Conservation (phyloP, 2,329 filamentous ascomycete genomes). For the Trichophyton simii region DNA sequence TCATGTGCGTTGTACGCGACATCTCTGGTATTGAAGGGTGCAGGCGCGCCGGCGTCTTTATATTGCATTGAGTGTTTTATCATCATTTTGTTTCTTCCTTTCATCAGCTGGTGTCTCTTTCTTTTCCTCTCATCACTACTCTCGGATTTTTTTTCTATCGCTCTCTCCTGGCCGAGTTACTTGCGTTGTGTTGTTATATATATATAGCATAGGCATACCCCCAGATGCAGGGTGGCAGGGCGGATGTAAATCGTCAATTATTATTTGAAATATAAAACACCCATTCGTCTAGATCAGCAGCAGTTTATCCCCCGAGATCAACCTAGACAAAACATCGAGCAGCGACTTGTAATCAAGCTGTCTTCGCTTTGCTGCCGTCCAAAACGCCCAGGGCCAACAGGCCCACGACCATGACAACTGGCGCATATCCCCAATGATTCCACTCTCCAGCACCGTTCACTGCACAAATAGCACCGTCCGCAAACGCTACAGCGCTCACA, state of each 20-base stretch:
- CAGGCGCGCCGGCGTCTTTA: background rate
- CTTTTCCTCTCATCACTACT: background rate
- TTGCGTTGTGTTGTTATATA: background rate
- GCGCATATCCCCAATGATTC: slow-evolving; percentile 41
- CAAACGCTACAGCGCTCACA: slow-evolving; percentile 31
- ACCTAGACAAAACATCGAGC: background rate
- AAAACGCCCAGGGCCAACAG: slow-evolving; percentile 9
- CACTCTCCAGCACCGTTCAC: slow-evolving; percentile 32
- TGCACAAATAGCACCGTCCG: slow-evolving; percentile 36
- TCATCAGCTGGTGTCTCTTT: background rate
- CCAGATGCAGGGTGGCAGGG: background rate
- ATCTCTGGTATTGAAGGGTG: background rate
- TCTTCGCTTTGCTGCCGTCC: background rate
- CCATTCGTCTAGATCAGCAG: background rate
- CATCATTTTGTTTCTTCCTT: background rate
- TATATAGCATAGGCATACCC: background rate
- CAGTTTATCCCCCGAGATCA: background rate
- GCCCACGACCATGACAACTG: slow-evolving; percentile 27
- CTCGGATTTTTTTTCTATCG: background rate
- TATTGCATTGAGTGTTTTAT: background rate
- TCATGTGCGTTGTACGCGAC: background rate
- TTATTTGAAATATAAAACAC: slow-evolving; percentile 1
- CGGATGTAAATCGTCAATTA: background rate
- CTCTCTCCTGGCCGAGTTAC: background rate
- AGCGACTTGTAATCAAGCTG: background rate